phyloP scores from a whole-genome alignment of 177 flowering plant species.

The Viscum album region DNA sequence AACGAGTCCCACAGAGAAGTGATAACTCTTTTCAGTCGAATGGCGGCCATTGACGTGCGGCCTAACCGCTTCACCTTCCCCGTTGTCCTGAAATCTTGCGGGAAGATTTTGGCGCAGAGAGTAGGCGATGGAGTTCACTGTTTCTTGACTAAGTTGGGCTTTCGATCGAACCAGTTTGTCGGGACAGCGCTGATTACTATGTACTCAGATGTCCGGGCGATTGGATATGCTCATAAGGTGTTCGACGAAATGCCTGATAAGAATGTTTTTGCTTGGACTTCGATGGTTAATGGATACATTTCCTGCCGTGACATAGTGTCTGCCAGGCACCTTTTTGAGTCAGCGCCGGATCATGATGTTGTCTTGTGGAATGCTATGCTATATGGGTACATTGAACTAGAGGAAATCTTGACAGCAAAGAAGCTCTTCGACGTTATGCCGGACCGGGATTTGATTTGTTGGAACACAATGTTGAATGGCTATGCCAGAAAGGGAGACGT shows the following conservation, averaged over 20 bases:
- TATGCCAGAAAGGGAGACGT: conserved; percentile 43
- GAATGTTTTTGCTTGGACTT: conserved; percentile 68
- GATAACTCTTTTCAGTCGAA: conserved; percentile 28
- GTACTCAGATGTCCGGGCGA: conserved; percentile 33
- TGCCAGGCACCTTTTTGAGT: conserved; percentile 49
- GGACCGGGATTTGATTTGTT: conserved; percentile 47
- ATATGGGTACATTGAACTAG: conserved; percentile 39
- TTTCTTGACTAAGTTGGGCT: conserved; percentile 39
- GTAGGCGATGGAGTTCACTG: conserved; percentile 52
- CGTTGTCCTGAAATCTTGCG: conserved; percentile 47
- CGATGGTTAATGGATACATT: conserved; percentile 44
- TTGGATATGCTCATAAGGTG: conserved; percentile 33
- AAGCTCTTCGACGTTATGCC: conserved; percentile 56
- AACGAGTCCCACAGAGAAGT: conserved; percentile 29
- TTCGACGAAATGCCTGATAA: conserved; percentile 49
- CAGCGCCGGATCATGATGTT: conserved; percentile 52
- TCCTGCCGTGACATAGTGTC: conserved; percentile 25
- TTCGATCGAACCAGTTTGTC: conserved; percentile 34
- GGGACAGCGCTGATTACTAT: conserved; percentile 56
- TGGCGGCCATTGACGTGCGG: conserved; percentile 29
- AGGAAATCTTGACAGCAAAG: conserved; percentile 45
- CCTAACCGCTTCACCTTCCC: conserved; percentile 63
- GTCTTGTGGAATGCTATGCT: conserved; percentile 63
- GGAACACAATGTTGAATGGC: conserved; percentile 61
- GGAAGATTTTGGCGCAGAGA: conserved; percentile 20